These are phyloP conservation scores for Diplodia corticola DNA, from an alignment of 2,329 filamentous ascomycete genomes.

Conservation along the genomic window DNA sequence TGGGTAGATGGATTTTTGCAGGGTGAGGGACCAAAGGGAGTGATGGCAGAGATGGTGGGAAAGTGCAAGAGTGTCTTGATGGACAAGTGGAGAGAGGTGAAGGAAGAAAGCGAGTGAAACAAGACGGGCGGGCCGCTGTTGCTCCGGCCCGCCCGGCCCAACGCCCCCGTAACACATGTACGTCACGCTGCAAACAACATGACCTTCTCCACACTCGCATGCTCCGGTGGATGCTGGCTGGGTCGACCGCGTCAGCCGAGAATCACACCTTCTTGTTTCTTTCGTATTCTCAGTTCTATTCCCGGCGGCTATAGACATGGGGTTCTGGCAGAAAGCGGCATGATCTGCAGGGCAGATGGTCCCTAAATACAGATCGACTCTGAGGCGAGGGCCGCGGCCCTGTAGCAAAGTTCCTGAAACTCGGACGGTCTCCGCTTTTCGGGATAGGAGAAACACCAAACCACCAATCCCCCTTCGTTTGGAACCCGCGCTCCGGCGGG, in stretches of 20 bases:
- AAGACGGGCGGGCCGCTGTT: not conserved
- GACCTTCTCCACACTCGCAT: not conserved
- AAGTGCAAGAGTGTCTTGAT: no score
- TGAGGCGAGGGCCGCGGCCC: not conserved
- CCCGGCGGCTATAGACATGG: constrained; percentile 7
- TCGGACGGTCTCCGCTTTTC: no score
- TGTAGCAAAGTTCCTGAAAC: no score
- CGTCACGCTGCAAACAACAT: not conserved
- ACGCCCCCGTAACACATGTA: not conserved
- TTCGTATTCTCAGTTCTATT: not conserved
- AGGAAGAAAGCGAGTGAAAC: not conserved
- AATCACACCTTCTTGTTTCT: constrained; percentile 14
- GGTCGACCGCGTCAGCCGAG: not conserved
- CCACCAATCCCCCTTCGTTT: not conserved
- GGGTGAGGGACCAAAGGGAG: not conserved
- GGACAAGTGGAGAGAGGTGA: not conserved
- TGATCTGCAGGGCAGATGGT: not conserved
- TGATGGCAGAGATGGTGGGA: no score
- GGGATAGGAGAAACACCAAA: constrained; percentile 20
- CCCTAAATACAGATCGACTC: constrained; percentile 1
- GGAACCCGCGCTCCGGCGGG: constrained; percentile 2
- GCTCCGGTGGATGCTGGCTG: not conserved
- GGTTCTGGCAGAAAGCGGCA: not conserved
- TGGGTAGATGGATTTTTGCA: not conserved
- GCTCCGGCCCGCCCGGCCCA: no score